Conservation (phyloP, 352 stramenopile species). For the Halophytophthora batemanensis region DNA sequence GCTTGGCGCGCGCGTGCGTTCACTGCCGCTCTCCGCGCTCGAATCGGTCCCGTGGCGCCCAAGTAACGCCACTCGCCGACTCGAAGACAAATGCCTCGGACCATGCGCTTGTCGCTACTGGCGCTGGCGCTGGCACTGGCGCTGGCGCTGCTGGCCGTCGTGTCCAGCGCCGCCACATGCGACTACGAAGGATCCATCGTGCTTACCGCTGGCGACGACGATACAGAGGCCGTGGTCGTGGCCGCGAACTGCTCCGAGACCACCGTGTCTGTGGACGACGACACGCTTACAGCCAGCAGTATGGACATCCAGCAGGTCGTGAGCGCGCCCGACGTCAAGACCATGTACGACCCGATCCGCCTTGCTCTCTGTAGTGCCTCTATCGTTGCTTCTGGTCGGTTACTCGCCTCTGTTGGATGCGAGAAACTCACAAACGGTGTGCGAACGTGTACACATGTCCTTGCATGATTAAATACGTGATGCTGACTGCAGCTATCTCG, state of each 20-base stretch:
- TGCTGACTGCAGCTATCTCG: slow-evolving; percentile 26
- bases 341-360: slow-evolving; percentile 27
- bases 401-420: no score
- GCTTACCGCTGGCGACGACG: slow-evolving; percentile 31
- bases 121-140: slow-evolving; percentile 12
- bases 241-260: slow-evolving; percentile 30
- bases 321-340: slow-evolving; percentile 43
- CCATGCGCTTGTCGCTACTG: not conserved
- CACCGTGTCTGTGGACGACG: slow-evolving; percentile 27
- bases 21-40: no score
- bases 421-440: no score
- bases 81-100: not conserved
- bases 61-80: no score
- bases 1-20: no score
- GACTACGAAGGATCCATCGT: slow-evolving; percentile 35
- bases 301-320: slow-evolving; percentile 47
- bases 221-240: slow-evolving; percentile 32
- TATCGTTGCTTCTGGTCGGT: not conserved
- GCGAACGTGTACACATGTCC: no score
- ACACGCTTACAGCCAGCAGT: slow-evolving; percentile 32
- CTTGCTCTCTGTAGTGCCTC: not conserved
- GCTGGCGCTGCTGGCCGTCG: slow-evolving; percentile 2
- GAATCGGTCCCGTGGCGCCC: no score
- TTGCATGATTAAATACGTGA: slow-evolving; percentile 11
- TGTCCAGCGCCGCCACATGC: slow-evolving; percentile 19